Percentiles rank a stretch among this genome's conserved stretches.
Evolutionary conservation across 1,139 yeast genomes (phyloP).

Genomic region (Pichia sp.): DNA sequence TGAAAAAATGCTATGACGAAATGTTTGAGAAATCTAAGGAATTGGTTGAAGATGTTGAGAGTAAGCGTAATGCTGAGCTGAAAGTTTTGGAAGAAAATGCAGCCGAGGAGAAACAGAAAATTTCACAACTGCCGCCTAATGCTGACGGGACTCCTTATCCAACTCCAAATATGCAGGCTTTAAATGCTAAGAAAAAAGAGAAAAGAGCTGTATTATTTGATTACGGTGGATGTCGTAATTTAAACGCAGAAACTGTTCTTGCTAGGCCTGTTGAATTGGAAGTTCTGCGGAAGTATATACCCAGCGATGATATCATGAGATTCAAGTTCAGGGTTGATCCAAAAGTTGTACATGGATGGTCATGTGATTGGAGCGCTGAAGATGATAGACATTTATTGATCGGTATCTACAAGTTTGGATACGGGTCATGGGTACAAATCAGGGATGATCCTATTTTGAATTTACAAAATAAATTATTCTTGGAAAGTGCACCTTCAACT

Average conservation of each 20-base stretch:
- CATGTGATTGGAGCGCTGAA: slow-evolving; percentile 73
- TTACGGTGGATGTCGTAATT: slow-evolving; percentile 78
- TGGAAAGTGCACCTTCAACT: slow-evolving; percentile 41
- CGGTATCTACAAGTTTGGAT: slow-evolving; percentile 90
- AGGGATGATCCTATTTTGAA: slow-evolving; percentile 93
- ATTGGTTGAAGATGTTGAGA: slow-evolving; percentile 63
- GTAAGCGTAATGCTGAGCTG: slow-evolving; percentile 50
- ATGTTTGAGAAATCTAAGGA: slow-evolving; percentile 58
- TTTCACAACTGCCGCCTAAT: slow-evolving; percentile 23
- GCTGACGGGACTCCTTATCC: slow-evolving; percentile 39
- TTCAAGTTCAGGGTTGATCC: slow-evolving; percentile 60
- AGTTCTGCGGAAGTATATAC: slow-evolving; percentile 54
- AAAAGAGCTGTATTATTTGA: slow-evolving; percentile 87
- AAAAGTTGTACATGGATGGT: slow-evolving; percentile 88
- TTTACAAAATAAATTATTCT: slow-evolving; percentile 74
- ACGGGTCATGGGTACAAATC: slow-evolving; percentile 92
- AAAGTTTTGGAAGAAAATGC: slow-evolving; percentile 62
- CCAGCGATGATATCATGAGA: slow-evolving; percentile 50
- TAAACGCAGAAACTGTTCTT: slow-evolving; percentile 85
- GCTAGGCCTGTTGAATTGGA: slow-evolving; percentile 81
- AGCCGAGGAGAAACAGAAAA: slow-evolving; percentile 46
- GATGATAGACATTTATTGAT: slow-evolving; percentile 85
- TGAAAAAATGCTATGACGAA: slow-evolving; percentile 72
- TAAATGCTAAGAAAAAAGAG: slow-evolving; percentile 58
- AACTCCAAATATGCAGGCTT: slow-evolving; percentile 42